Base-by-base conservation (phyloP, 371 early-diverging fungal species). In the Rhizopus microsporus region DNA sequence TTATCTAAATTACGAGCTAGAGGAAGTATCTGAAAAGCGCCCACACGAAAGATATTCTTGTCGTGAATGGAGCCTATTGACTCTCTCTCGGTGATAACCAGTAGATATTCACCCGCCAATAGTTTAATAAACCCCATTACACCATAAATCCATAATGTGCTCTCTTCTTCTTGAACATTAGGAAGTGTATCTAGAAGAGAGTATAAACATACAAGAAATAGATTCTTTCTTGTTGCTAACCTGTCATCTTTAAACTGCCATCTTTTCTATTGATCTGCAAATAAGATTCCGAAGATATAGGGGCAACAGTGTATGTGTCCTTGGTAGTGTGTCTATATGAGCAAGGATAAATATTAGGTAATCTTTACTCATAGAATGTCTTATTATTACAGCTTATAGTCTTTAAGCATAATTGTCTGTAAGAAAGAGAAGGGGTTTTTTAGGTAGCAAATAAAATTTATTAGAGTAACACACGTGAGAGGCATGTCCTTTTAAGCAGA, bases 41-140 rank as follows among this genome's bases (percentile, higher is more conserved):
- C 82, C 15, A 93, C 77, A 32, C 79, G 77, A 75, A 86, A 96
- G 23, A 96, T 82, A 35, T 87, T 83, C 38, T 89, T 78, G 13
- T 80, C 83, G 7, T 70, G 69, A 23, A 87, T 69, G 7, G 75
- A 55, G 5, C 94, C 94, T 12, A 90, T 77, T 43, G 73, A 74
- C 51, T 78, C 81, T 46, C 93, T 84, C 16, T 85, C 86, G 4
- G 94, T 94, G 43, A 95, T 88, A 35, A 92, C 84, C 40, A 97
- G 78, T 65, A 97, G 72, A 57, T 93, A 89, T 53, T 90, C 88
- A 17, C 96, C 90, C 35, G 88, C 78, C 47, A 86, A 74, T 17
- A 91, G 65, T 9, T 75, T 68, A 43, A 90, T 80, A 42, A 88
- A 75, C 12, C 91, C 93, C 40, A 90, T 34, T 43, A 91, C 59